Conservation (phyloP, 1,139 yeast genomes). For the Debaryomyces subglobosus region DNA sequence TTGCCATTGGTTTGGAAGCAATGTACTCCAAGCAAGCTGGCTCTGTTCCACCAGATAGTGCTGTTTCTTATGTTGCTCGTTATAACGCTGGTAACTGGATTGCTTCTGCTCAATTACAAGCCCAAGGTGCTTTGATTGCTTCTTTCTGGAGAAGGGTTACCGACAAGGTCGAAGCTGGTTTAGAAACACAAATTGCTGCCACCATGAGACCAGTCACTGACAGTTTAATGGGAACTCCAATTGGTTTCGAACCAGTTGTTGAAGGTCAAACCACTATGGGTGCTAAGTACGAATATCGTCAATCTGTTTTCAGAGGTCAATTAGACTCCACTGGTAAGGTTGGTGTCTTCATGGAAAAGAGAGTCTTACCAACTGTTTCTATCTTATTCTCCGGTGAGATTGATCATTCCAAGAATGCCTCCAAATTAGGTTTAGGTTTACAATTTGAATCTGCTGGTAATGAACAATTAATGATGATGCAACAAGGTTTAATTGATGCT, state of each 20-base stretch:
- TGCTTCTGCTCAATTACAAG: conserved; percentile 92
- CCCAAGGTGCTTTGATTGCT: conserved; percentile 86
- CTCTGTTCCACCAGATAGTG: conserved; percentile 85
- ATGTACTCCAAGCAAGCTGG: conserved; percentile 82
- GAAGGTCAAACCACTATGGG: conserved; percentile 95
- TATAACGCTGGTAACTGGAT: conserved; percentile 89
- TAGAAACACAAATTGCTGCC: conserved; percentile 86
- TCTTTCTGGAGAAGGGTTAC: conserved; percentile 94
- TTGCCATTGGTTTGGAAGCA: conserved; percentile 91
- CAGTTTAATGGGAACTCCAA: conserved; percentile 79
- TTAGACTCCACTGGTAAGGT: conserved; percentile 91
- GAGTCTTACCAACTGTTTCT: conserved; percentile 89
- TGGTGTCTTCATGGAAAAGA: conserved; percentile 87
- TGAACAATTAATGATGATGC: conserved; percentile 77
- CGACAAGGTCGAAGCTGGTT: conserved; percentile 94
- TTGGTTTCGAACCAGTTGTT: conserved; percentile 76
- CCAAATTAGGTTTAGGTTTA: conserved; percentile 89
- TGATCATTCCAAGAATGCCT: conserved; percentile 84
- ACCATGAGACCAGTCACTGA: conserved; percentile 79
- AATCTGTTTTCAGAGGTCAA: conserved; percentile 94
- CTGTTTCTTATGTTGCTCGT: conserved; percentile 88
- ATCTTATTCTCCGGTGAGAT: conserved; percentile 87
- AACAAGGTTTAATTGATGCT: conserved; percentile 78
- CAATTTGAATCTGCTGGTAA: conserved; percentile 95
- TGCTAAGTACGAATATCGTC: conserved; percentile 98